phyloP scores from a whole-genome alignment of 495 filamentous ascomycete genomes.

The Neohortaea acidophila region DNA sequence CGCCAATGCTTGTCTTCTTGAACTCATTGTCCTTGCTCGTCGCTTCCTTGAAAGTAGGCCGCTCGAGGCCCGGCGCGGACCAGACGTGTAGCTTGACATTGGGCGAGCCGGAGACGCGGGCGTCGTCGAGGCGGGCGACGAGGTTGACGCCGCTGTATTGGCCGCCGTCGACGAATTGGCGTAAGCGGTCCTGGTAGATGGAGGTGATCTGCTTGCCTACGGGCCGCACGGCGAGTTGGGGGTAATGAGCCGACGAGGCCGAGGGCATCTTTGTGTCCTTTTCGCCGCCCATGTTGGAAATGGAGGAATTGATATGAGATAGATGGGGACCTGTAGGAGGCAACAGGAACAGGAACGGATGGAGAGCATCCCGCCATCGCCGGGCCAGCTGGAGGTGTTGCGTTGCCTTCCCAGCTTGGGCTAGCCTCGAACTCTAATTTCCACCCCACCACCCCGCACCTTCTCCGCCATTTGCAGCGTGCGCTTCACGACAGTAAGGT shows the following conservation, averaged over 20 bases:
- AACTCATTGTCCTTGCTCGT: constrained; percentile 66
- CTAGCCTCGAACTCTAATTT: too few relatives aligned
- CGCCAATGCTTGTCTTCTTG: constrained; percentile 55
- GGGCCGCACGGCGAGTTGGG: constrained; percentile 42
- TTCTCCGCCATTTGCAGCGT: too few relatives aligned
- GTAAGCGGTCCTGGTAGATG: constrained; percentile 77
- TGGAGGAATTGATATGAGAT: too few relatives aligned
- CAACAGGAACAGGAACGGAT: too few relatives aligned
- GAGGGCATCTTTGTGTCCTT: constrained; percentile 19
- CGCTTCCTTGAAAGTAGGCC: constrained; percentile 84
- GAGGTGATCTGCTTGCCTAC: constrained; percentile 72
- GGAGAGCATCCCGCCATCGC: too few relatives aligned
- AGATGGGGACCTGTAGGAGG: too few relatives aligned
- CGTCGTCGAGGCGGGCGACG: constrained; percentile 64
- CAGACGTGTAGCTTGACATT: constrained; percentile 79
- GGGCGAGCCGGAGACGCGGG: constrained; percentile 49
- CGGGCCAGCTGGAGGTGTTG: too few relatives aligned
- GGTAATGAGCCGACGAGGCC: constrained; percentile 29
- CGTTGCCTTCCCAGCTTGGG: too few relatives aligned
- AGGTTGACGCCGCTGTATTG: constrained; percentile 72
- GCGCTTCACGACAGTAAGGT: too few relatives aligned
- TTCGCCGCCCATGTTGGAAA: constrained; percentile 31
- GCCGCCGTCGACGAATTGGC: constrained; percentile 60
- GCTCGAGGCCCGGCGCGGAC: constrained; percentile 58
- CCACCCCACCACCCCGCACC: too few relatives aligned